These are phyloP conservation scores for Wallacemonas sp. DNA, from an alignment of 208 protist genomes.

Conservation along the genomic window DNA sequence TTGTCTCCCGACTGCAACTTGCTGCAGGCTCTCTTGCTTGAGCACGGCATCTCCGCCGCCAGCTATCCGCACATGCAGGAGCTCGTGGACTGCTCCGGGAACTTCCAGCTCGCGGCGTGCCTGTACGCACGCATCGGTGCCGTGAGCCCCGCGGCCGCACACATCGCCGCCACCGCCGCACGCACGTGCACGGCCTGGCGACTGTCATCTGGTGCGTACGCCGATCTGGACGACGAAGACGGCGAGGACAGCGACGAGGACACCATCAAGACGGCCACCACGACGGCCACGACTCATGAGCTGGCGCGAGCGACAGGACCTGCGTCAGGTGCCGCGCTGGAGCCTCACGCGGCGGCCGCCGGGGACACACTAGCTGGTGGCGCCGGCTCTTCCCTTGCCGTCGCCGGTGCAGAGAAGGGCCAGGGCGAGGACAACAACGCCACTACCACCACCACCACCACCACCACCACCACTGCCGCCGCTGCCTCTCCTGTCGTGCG, in stretches of 20 bases:
- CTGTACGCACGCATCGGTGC: slow-evolving; percentile 77
- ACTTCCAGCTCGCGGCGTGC: slow-evolving; percentile 86
- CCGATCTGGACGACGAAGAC: background rate
- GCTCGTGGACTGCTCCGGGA: slow-evolving; percentile 80
- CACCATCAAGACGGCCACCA: background rate
- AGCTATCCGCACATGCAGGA: slow-evolving; percentile 67
- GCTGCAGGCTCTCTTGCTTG: slow-evolving; percentile 62
- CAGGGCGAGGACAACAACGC: too few species aligned
- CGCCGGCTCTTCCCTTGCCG: too few species aligned
- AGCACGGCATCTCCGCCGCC: slow-evolving; percentile 53
- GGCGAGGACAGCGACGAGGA: slow-evolving; percentile 25
- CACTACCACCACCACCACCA: too few species aligned
- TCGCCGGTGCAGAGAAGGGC: too few species aligned
- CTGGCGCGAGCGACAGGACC: too few species aligned
- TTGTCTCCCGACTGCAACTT: slow-evolving; percentile 48
- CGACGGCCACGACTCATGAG: background rate
- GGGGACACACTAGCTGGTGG: too few species aligned
- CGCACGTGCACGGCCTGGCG: slow-evolving; percentile 7
- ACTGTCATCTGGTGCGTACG: background rate
- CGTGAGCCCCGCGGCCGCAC: background rate
- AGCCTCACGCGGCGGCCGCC: background rate
- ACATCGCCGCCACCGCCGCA: background rate
- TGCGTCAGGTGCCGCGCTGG: background rate
- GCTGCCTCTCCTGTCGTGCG: background rate
- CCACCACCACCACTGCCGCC: too few species aligned